Conservation (phyloP, 371 early-diverging fungal genomes). For the Mucor plumbeus region DNA sequence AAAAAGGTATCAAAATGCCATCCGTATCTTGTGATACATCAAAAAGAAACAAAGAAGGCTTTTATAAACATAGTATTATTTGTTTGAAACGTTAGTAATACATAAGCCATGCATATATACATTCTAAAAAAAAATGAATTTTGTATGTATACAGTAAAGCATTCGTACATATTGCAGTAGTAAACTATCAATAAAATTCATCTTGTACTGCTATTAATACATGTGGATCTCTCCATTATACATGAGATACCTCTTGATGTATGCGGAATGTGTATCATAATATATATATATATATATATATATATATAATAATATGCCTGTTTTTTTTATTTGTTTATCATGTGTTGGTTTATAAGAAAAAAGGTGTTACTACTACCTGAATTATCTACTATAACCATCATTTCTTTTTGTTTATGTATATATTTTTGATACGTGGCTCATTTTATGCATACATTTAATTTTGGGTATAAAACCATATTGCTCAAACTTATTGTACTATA, state of each 20-base stretch:
- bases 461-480: background rate
- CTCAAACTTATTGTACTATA: no score
- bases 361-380: background rate
- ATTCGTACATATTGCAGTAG: no score
- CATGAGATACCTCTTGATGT: background rate
- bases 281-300: no score
- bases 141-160: no score
- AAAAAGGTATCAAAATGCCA: slow-evolving; percentile 10
- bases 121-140: no score
- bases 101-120: background rate
- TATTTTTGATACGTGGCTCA: background rate
- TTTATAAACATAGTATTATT: background rate
- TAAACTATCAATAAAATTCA: no score
- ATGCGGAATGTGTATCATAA: background rate
- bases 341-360: background rate
- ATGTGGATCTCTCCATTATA: background rate
- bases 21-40: slow-evolving; percentile 8
- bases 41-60: background rate
- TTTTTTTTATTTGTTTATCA: background rate
- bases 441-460: background rate
- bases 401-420: background rate
- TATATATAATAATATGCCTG: background rate
- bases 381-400: background rate
- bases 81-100: background rate
- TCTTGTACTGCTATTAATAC: background rate